Evolutionary conservation across 495 filamentous ascomycete species (phyloP).

Genomic region (Aspergillus hancockii): DNA sequence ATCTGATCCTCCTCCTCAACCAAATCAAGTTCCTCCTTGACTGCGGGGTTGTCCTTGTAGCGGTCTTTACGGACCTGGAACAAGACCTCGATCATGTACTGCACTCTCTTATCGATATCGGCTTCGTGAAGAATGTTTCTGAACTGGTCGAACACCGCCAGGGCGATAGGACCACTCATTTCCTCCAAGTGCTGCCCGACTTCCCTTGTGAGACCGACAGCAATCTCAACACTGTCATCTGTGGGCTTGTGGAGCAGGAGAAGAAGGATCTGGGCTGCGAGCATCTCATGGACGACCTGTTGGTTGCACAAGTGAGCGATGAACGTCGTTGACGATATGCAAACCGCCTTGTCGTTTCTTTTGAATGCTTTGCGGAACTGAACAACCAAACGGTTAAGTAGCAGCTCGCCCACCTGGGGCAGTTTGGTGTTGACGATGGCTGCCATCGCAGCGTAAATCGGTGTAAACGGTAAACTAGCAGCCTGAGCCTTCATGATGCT

Average conservation of each 20-base stretch:
- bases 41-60: slow-evolving; percentile 89
- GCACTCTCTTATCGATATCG: slow-evolving; percentile 91
- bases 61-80: slow-evolving; percentile 96
- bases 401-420: slow-evolving; percentile 87
- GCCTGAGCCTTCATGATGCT: slow-evolving; percentile 98
- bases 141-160: slow-evolving; percentile 94
- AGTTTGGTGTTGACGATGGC: slow-evolving; percentile 98
- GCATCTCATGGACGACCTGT: slow-evolving; percentile 90
- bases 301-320: slow-evolving; percentile 94
- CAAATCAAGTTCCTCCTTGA: slow-evolving; percentile 91
- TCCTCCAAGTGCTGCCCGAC: slow-evolving; percentile 93
- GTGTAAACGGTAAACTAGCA: slow-evolving; percentile 92
- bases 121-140: slow-evolving; percentile 91
- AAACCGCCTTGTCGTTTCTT: slow-evolving; percentile 95
- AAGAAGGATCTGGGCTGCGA: slow-evolving; percentile 87
- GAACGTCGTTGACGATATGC: slow-evolving; percentile 86
- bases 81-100: slow-evolving; percentile 98
- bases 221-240: slow-evolving; percentile 97
- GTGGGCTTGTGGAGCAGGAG: slow-evolving; percentile 91
- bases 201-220: slow-evolving; percentile 85
- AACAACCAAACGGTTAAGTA: slow-evolving; percentile 80
- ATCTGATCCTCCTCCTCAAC: slow-evolving; percentile 98
- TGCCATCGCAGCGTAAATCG: slow-evolving; percentile 91
- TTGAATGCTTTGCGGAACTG: slow-evolving; percentile 97
- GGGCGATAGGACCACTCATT: slow-evolving; percentile 81